Evolutionary conservation across 2,329 filamentous ascomycete species (phyloP), one percentile per base, ranked within the genome.

Genomic region (Trichoderma sp.): DNA sequence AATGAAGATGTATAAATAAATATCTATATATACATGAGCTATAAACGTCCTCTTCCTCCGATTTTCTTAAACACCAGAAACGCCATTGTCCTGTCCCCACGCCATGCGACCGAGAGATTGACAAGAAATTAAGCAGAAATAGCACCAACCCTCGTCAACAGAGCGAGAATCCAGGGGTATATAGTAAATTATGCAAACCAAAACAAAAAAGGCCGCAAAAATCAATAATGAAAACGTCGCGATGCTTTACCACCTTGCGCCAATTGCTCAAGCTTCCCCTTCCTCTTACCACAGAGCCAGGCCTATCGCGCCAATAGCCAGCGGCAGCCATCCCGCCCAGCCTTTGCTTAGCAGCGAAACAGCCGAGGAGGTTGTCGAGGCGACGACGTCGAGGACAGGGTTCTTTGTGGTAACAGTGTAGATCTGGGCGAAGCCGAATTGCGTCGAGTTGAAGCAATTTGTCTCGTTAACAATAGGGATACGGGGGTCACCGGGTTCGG

Each of bases 391-490:
- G 49, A 66, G 49, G 24, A 54, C 30, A 32, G 65, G 65, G 7
- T 64, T 18, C 68, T 81, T 81, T 32, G 83, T 85, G 64, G 85
- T 85, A 75, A 90, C 85, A 69, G 90, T 89, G 83, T 93, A 97
- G 72, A 97, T 83, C 72, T 90, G 85, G 66, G 91, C 86, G 83
- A 96, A 94, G 71, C 87, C 86, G 74, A 97, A 89, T 68, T 92
- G 84, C 56, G 87, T 89, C 70, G 90, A 92, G 83, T 98, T 98
- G 84, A 91, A 94, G 85, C 95, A 98, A 81, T 97, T 97, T 16
- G 88, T 85, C 69, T 85, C 83, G 77, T 91, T 97, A 73, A 97
- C 92, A 73, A 90, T 83, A 68, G 83, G 83, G 60, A 97, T 89
- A 56, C 81, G 82, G 49, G 80, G 71, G 77, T 97, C 91, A 75